Base-by-base conservation (phyloP, 2,329 filamentous ascomycete species). In the Zymoseptoria passerinii region DNA sequence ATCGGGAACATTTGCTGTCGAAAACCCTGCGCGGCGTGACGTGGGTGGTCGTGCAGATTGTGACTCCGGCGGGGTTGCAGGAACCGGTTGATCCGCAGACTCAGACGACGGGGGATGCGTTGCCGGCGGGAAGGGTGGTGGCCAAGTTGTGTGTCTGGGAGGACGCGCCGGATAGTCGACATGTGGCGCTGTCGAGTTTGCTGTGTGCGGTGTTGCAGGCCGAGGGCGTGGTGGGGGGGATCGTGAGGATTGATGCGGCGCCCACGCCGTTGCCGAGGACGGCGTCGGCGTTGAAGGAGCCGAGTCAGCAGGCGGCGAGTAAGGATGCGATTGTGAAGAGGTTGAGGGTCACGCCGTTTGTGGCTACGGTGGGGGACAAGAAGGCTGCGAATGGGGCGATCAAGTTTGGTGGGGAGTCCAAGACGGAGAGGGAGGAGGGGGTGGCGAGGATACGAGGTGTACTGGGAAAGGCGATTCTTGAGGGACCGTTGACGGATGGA, bases 401-500 rank as follows among this genome's bases (percentile, higher is more conserved):
- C 20, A 90, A 85, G 66, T 95, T 97, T 69, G 92, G 92, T 4
- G 90, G 91, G 13, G 90, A 96, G 66, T 89, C 90, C 0, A 89
- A 90, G 66, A 83, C 88, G 5, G 89, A 94, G 65, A 86, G 86
- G 55, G 90, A 95, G 68, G 90, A 91, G 65, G 84, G 85, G 2
- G 78, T 83, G 13, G 87, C 87, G 68, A 83, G 83, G 50, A 85
- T 96, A 61, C 83, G 84, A 62, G 81, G 85, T 9, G 81, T 90
- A 2, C 94, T 94, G 65, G 82, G 84, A 19, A 74, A 78, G 50
- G 84, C 87, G 1, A 72, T 97, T 18, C 77, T 97, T 1, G 83
- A 88, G 57, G 94, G 94, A 0, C 91, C 94, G 4, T 72, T 99
- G 54, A 96, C 92, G 0, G 90, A 99, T 72, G 92, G 92, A 1